Evolutionary conservation across 1,284 basidiomycete species (phyloP), one percentile per base, ranked within the genome.

Genomic region (Phylloboletellus chloephorus): DNA sequence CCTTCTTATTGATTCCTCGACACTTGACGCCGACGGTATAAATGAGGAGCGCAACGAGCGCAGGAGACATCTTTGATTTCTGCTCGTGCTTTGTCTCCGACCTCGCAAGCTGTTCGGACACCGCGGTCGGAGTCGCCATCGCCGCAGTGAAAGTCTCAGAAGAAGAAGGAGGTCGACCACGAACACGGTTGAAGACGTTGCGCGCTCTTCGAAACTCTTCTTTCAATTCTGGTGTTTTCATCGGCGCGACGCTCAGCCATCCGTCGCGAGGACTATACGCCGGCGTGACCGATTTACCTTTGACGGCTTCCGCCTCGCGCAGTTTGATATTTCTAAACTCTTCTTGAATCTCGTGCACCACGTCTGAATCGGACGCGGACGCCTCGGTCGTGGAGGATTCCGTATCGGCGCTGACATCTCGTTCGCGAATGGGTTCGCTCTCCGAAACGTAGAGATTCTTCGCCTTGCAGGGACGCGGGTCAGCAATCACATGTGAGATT

Each of bases 11-110:
- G 60, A 98, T 78, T 0, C 95, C 94, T 28, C 84, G 83, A 54
- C 86, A 96, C 62, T 95, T 95, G 52, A 98, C 93, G 9, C 95
- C 96, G 31, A 95, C 79, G 2, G 95, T 97, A 64, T 98, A 98
- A 15, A 98, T 83, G 7, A 98, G 75, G 11, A 98, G 73, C 1
- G 77, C 73, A 1, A 81, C 76, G 1, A 99, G 75, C 3, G 72
- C 71, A 12, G 76, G 60, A 1, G 91, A 88, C 79, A 95, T 90
- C 52, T 75, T 78, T 16, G 66, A 64, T 60, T 79, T 81, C 4
- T 60, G 54, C 15, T 46, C 45, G 7, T 42, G 24, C 17, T 39
- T 47, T 8, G 48, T 26, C 7, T 49, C 44, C 11, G 51, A 39
- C 32, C 21, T 56, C 9, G 32, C 7, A 2, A 26, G 25, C 9